Conservation (phyloP, 2,329 filamentous ascomycete genomes). For the Ophiostoma pallidulum region DNA sequence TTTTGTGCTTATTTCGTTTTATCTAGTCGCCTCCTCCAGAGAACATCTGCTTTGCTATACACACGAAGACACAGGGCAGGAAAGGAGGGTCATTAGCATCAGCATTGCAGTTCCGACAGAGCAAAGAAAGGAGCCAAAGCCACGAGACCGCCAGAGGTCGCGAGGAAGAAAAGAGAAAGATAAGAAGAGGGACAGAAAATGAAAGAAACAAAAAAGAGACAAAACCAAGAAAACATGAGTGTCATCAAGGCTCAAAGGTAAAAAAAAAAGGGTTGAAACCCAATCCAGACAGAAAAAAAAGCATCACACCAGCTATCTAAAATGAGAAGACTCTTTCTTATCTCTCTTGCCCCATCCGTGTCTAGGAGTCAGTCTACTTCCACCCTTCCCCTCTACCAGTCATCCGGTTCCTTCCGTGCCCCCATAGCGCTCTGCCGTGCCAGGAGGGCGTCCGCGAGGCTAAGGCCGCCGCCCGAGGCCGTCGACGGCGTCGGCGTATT, state of each 20-base stretch:
- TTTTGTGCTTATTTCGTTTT: too few species aligned
- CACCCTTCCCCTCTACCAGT: slow-evolving; percentile 42
- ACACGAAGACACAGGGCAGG: too few species aligned
- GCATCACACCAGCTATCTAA: neutral
- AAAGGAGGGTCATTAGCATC: too few species aligned
- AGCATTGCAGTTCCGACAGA: neutral
- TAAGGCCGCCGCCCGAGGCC: slow-evolving; percentile 52
- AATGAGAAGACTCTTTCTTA: neutral
- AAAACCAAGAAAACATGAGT: too few species aligned
- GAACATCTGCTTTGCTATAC: too few species aligned
- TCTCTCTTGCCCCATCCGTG: neutral
- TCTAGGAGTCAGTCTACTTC: too few species aligned
- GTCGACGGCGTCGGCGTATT: slow-evolving; percentile 63
- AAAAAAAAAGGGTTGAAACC: neutral
- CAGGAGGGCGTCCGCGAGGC: slow-evolving; percentile 68
- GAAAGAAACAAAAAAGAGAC: too few species aligned
- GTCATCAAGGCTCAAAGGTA: neutral
- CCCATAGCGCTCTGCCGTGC: slow-evolving; percentile 70
- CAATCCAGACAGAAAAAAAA: neutral
- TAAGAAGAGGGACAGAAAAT: neutral
- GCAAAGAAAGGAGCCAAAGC: neutral
- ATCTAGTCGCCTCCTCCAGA: too few species aligned
- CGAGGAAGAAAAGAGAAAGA: neutral
- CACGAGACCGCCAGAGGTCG: too few species aligned
- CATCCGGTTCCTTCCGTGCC: slow-evolving; percentile 59